Base-by-base conservation (phyloP, 2,329 filamentous ascomycete genomes). In the Epicoccum nigrum region DNA sequence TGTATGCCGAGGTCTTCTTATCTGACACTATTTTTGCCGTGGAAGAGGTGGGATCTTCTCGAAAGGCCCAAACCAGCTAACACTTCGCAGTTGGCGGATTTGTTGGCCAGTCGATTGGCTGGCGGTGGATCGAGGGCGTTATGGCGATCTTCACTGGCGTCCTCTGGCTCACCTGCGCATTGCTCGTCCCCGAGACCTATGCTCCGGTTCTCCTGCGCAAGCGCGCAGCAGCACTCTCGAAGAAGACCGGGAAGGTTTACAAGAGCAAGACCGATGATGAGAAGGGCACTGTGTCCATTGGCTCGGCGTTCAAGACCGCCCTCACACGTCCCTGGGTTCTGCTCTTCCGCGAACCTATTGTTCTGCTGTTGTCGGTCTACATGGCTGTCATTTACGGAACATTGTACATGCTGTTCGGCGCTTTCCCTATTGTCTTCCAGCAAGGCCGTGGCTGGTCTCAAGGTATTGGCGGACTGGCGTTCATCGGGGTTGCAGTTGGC, bases 181-280 rank as follows among this genome's bases (percentile, higher is more conserved):
- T 59, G 4, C 17, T 51, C 12, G 49, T 80, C 31, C 86, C 86
- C 0, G 86, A 89, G 74, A 89, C 86, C 0, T 83, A 78, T 51
- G 71, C 79, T 0, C 75, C 79, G 3, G 86, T 81, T 52, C 83
- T 89, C 56, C 80, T 89, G 4, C 78, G 83, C 43, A 81, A 80
- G 21, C 83, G 86, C 4, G 85, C 85, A 2, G 65, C 74, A 43
- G 81, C 83, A 11, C 77, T 89, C 5, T 80, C 86, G 43, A 83
- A 81, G 62, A 71, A 82, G 32, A 87, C 83, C 0, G 83, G 83
- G 16, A 79, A 81, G 66, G 21, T 73, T 57, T 70, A 53, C 70
- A 86, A 86, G 79, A 35, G 82, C 4, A 81, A 82, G 27, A 12
- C 42, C 27, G 34, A 47, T 23, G 15, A 42, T 19, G 17, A 59